phyloP scores from a whole-genome alignment of 495 filamentous ascomycete genomes.

The Neurospora sp. region DNA sequence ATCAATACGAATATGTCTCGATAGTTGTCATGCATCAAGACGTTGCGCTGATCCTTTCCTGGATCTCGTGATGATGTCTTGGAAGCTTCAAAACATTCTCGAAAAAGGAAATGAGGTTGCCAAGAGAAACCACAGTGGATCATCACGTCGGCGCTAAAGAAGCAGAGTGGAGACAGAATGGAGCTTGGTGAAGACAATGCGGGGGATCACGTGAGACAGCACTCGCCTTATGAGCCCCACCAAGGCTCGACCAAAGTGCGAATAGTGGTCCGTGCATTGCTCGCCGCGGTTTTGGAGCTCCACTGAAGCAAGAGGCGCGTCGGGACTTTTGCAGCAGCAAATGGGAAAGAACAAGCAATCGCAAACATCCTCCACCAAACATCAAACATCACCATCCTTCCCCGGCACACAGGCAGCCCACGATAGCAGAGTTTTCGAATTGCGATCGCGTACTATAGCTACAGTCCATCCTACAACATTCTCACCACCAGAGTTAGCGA shows the following conservation, averaged over 20 bases:
- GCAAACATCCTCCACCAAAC: not conserved
- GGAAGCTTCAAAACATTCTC: not conserved
- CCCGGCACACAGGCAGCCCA: no score
- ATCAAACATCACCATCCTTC: not conserved
- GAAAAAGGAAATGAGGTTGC: not conserved
- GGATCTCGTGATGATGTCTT: not conserved
- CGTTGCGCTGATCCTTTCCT: not conserved
- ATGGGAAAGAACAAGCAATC: not conserved
- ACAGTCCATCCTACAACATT: not conserved
- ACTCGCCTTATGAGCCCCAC: not conserved
- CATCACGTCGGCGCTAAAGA: not conserved
- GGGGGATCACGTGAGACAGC: not conserved
- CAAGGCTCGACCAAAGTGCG: not conserved
- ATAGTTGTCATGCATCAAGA: not conserved
- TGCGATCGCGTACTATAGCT: not conserved
- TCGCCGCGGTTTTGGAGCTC: not conserved
- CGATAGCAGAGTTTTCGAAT: not conserved
- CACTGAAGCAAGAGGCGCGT: not conserved
- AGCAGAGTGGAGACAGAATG: not conserved
- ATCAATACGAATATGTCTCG: not conserved
- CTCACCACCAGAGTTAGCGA: not conserved
- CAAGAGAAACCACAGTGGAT: not conserved
- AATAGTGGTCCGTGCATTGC: not conserved
- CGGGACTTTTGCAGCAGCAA: not conserved
- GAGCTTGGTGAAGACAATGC: not conserved